These are phyloP conservation scores for Setomelanomma holmii DNA, from an alignment of 2,329 filamentous ascomycete species.

Conservation along the genomic window DNA sequence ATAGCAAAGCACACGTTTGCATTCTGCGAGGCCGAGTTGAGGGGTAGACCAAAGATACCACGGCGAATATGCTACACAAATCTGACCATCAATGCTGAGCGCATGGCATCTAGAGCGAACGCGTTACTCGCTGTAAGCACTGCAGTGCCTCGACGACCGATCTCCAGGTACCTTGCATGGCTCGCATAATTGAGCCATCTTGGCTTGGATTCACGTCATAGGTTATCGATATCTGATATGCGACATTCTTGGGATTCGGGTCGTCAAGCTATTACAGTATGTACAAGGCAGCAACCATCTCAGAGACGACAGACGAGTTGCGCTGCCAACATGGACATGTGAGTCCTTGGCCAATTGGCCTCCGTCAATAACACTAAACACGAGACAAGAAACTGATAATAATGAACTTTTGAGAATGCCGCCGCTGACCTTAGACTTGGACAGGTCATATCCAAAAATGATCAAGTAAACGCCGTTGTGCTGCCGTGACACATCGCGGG, in stretches of 20 bases:
- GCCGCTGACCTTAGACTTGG: conserved; percentile 11
- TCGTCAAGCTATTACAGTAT: conserved; percentile 27
- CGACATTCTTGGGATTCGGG: conserved; percentile 18
- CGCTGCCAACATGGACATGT: conserved; percentile 11
- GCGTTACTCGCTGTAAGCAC: not conserved
- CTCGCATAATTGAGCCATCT: conserved; percentile 15
- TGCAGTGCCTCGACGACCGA: not conserved
- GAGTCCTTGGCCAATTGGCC: not conserved
- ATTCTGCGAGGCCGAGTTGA: too few relatives aligned
- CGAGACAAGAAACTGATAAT: not conserved
- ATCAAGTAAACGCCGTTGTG: conserved; percentile 34
- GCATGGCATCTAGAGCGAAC: not conserved
- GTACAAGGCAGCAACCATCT: conserved; percentile 26
- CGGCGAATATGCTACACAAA: not conserved
- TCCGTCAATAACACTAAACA: conserved; percentile 1
- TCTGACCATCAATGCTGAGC: not conserved
- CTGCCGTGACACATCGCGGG: conserved; percentile 21
- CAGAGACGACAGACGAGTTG: conserved; percentile 13
- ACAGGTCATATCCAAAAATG: conserved; percentile 3
- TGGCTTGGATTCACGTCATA: conserved; percentile 24
- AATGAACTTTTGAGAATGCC: conserved; percentile 37
- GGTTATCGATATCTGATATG: conserved; percentile 9
- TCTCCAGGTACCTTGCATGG: conserved; percentile 9
- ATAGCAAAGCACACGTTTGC: too few relatives aligned
- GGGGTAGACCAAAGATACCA: too few relatives aligned